Evolutionary conservation across 1,139 yeast genomes (phyloP), one percentile per base, ranked within the genome.

Genomic region (Yamadazyma atlantica): DNA sequence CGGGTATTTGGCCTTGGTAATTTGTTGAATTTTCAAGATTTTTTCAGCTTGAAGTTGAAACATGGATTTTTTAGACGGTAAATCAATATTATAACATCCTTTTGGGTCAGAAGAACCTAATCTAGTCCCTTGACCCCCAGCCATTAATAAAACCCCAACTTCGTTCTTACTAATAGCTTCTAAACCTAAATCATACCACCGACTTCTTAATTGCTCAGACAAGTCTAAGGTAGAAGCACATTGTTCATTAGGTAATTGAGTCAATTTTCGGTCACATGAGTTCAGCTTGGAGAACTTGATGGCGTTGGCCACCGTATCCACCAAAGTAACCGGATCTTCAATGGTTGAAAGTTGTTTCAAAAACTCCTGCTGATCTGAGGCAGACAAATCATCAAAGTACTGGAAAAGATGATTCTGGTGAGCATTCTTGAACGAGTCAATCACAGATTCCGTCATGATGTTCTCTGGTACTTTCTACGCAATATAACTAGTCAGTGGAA

Each of bases 101-200:
- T 92, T 92, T 31, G 99, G 99, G 23, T 69, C 80, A 12, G 79
- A 66, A 1, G 96, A 87, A 1, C 98, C 98, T 41, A 92, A 71
- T 46, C 99, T 75, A 3, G 97, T 85, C 22, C 98, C 99, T 62
- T 92, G 98, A 38, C 99, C 99, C 40, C 98, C 99, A 9, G 98
- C 97, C 85, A 92, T 82, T 40, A 92, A 73, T 33, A 92, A 73
- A 7, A 92, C 92, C 18, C 89, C 98, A 15, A 90, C 97, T 54
- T 85, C 78, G 48, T 84, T 84, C 19, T 68, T 58, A 22, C 78
- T 64, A 43, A 92, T 83, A 28, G 94, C 85, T 26, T 78, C 66
- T 32, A 84, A 62, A 11, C 99, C 99, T 13, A 64, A 42, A 1
- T 62, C 49, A 23, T 58, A 53, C 89, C 95, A 90, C 9, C 49